These are phyloP conservation scores for Sporormia fimetaria DNA, from an alignment of 495 filamentous ascomycete species.

Conservation along the genomic window DNA sequence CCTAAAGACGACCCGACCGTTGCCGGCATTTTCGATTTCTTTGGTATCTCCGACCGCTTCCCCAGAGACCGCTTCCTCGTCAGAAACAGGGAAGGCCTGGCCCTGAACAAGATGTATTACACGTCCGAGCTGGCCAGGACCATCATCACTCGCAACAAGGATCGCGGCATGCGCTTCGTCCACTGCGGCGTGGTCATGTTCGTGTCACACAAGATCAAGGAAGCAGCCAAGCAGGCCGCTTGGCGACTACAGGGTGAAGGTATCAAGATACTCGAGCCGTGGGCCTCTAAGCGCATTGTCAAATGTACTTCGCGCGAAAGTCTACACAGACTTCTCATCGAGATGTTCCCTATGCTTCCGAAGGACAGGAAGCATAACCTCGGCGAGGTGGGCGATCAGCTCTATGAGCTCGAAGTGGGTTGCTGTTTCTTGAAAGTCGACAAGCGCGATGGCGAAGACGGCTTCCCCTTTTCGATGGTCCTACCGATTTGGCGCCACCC, in stretches of 20 bases:
- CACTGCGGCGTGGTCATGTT: conserved; percentile 98
- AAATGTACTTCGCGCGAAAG: conserved; percentile 62
- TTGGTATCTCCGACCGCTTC: conserved; percentile 69
- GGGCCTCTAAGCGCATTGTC: conserved; percentile 67
- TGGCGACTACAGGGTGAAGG: conserved; percentile 97
- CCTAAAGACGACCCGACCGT: conserved; percentile 60
- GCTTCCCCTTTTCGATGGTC: conserved; percentile 68
- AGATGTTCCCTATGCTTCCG: conserved; percentile 86
- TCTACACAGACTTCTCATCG: conserved; percentile 64
- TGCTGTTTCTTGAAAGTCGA: conserved; percentile 84
- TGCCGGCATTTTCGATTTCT: conserved; percentile 63
- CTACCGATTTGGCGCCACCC: conserved; percentile 86
- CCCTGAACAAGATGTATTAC: conserved; percentile 89
- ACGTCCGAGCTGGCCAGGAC: conserved; percentile 72
- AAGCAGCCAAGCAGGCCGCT: conserved; percentile 51
- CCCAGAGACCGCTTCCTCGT: conserved; percentile 89
- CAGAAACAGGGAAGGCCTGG: conserved; percentile 71
- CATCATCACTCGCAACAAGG: conserved; percentile 74
- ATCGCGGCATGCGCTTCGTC: conserved; percentile 83
- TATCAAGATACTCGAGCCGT: conserved; percentile 73
- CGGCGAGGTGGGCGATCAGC: conserved; percentile 78
- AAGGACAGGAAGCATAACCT: conserved; percentile 57
- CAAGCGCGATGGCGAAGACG: conserved; percentile 53
- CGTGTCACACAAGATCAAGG: conserved; percentile 89
- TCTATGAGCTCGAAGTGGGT: conserved; percentile 69